Percentiles rank a stretch among this genome's conserved stretches.
Conservation (phyloP, 192 early-diverging fungal species). For the Coemansia sp. region DNA sequence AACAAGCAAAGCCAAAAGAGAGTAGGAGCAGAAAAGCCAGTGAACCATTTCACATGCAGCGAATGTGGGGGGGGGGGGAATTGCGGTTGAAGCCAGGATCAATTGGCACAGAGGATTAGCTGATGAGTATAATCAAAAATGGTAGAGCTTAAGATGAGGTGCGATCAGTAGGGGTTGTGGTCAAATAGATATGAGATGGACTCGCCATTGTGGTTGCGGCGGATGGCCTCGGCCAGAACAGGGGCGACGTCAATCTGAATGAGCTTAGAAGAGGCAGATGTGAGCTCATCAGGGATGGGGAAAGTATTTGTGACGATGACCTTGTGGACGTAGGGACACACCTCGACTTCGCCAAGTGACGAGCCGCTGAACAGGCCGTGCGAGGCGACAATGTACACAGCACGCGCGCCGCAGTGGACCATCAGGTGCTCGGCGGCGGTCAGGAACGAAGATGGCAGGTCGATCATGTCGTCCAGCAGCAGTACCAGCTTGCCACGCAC, state of each 20-base stretch:
- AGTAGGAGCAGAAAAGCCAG: background rate
- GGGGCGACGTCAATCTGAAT: constrained; percentile 82
- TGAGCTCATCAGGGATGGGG: constrained; percentile 74
- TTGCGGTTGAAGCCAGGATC: background rate
- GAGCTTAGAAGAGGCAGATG: constrained; percentile 70
- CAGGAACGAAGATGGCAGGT: constrained; percentile 85
- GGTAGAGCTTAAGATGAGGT: background rate
- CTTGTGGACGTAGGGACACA: constrained; percentile 72
- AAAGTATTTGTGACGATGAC: constrained; percentile 91
- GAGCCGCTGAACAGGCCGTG: constrained; percentile 93
- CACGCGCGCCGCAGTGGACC: constrained; percentile 74
- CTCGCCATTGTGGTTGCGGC: constrained; percentile 92
- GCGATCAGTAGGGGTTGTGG: constrained; percentile 34
- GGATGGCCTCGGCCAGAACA: constrained; percentile 92
- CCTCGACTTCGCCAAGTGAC: constrained; percentile 80
- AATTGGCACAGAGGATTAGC: constrained; percentile 3
- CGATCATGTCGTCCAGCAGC: constrained; percentile 96
- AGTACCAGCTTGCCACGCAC: constrained; percentile 83
- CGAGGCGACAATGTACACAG: constrained; percentile 88
- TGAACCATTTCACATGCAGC: background rate
- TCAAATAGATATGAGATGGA: constrained; percentile 88
- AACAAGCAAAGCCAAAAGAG: background rate
- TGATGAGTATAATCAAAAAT: background rate
- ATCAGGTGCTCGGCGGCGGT: constrained; percentile 89
- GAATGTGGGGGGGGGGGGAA: too few relatives aligned